phyloP scores from a whole-genome alignment of 2,329 filamentous ascomycete species.

The Anisogramma anomala region DNA sequence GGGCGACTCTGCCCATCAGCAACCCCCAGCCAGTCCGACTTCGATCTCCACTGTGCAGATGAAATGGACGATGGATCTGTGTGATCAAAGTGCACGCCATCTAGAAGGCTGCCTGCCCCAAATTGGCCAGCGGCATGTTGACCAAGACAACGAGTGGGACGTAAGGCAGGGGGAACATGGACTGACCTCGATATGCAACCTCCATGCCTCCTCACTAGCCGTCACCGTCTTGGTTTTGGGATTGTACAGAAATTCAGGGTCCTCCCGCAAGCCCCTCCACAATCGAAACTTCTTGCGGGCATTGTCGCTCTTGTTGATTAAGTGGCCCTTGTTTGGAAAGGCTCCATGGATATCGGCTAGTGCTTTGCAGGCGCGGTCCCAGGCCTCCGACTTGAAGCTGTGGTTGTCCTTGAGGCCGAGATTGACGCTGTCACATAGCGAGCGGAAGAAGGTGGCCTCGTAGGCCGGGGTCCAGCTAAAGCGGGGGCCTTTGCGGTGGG shows the following conservation, averaged over 20 bases:
- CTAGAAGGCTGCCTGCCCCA: neutral
- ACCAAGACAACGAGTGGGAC: neutral
- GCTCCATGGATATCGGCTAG: slow-evolving; percentile 44
- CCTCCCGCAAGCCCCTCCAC: slow-evolving; percentile 46
- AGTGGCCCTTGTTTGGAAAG: slow-evolving; percentile 47
- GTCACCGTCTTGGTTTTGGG: slow-evolving; percentile 38
- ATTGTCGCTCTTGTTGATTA: slow-evolving; percentile 54
- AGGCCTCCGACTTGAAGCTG: slow-evolving; percentile 51
- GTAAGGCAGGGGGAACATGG: neutral
- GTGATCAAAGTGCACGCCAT: neutral
- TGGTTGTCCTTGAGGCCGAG: slow-evolving; percentile 38
- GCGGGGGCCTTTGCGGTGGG: slow-evolving; percentile 31
- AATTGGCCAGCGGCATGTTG: neutral
- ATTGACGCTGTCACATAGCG: slow-evolving; percentile 47
- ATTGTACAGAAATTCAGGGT: slow-evolving; percentile 46
- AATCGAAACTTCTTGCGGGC: slow-evolving; percentile 51
- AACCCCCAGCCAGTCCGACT: slow-evolving; percentile 4
- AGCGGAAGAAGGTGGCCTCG: slow-evolving; percentile 50
- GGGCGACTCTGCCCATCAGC: slow-evolving; percentile 2
- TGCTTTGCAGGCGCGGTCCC: slow-evolving; percentile 44
- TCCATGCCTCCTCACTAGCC: slow-evolving; percentile 46
- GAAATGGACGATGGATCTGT: slow-evolving; percentile 3
- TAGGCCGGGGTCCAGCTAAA: slow-evolving; percentile 50
- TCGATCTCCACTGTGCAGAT: neutral
- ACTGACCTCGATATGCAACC: slow-evolving; percentile 44